These are phyloP conservation scores for Casuarina glauca DNA, from an alignment of 306 rosid species.

Conservation along the genomic window DNA sequence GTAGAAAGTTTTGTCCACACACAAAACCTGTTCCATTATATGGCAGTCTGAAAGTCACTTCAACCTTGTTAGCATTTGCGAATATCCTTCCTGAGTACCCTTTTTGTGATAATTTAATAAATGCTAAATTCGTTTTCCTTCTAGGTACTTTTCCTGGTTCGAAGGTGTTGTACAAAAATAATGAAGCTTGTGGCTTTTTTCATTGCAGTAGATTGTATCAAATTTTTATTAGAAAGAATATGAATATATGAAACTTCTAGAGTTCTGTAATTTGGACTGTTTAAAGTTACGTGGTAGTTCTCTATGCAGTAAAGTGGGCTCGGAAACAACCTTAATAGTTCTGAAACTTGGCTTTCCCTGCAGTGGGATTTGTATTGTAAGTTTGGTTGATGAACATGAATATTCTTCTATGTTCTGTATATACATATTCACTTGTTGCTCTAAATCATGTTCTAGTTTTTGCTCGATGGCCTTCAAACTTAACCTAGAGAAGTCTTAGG, in stretches of 20 bases:
- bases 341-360: not conserved
- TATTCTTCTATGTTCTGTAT: not conserved
- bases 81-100: not conserved
- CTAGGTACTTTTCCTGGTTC: not conserved
- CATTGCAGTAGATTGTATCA: not conserved
- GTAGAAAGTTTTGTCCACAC: too few relatives aligned
- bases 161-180: not conserved
- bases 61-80: not conserved
- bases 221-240: not conserved
- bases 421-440: slow-evolving; percentile 16
- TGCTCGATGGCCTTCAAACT: slow-evolving; percentile 27
- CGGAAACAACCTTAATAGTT: not conserved
- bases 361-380: not conserved
- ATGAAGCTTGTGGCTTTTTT: not conserved
- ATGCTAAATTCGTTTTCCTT: not conserved
- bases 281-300: not conserved
- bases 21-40: too few relatives aligned
- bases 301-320: not conserved
- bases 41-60: not conserved
- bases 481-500: slow-evolving; percentile 30
- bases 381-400: not conserved
- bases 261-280: not conserved
- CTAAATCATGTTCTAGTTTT: slow-evolving; percentile 15
- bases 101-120: not conserved
- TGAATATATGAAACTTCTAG: not conserved